phyloP scores from a whole-genome alignment of 2,329 filamentous ascomycete species.

The Fusarium mexicanum region DNA sequence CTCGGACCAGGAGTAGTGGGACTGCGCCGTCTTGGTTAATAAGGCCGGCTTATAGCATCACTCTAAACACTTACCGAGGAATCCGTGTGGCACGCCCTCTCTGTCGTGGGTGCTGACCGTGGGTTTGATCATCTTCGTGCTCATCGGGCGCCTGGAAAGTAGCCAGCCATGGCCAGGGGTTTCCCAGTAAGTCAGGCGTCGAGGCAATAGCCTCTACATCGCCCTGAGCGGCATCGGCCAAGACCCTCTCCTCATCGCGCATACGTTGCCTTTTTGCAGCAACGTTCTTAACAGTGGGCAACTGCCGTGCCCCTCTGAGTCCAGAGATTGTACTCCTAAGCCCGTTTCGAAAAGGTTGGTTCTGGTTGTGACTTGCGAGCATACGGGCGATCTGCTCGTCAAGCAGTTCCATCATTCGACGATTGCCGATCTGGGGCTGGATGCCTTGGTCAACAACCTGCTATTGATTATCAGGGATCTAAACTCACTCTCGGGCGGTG shows the following conservation, averaged over 20 bases:
- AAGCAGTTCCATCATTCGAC: slow-evolving; percentile 42
- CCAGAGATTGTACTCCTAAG: neutral
- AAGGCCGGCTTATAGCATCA: neutral
- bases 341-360: neutral
- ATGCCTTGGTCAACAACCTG: neutral
- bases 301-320: neutral
- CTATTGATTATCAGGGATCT: no score
- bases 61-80: neutral
- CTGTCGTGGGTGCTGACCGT: neutral
- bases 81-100: slow-evolving; percentile 17
- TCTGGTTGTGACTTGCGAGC: neutral
- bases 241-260: neutral
- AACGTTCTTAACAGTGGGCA: slow-evolving; percentile 14
- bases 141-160: neutral
- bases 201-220: neutral
- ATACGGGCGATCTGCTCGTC: slow-evolving; percentile 42
- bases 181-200: neutral
- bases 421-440: neutral
- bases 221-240: neutral
- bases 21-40: slow-evolving; percentile 9
- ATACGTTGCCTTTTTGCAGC: neutral
- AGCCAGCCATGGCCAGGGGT: slow-evolving; percentile 18
- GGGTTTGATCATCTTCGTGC: neutral
- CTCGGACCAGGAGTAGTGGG: slow-evolving; percentile 1
- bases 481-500: slow-evolving; percentile 50